phyloP scores from a whole-genome alignment of 2,329 filamentous ascomycete genomes.

The Lasiodiplodia sp. region DNA sequence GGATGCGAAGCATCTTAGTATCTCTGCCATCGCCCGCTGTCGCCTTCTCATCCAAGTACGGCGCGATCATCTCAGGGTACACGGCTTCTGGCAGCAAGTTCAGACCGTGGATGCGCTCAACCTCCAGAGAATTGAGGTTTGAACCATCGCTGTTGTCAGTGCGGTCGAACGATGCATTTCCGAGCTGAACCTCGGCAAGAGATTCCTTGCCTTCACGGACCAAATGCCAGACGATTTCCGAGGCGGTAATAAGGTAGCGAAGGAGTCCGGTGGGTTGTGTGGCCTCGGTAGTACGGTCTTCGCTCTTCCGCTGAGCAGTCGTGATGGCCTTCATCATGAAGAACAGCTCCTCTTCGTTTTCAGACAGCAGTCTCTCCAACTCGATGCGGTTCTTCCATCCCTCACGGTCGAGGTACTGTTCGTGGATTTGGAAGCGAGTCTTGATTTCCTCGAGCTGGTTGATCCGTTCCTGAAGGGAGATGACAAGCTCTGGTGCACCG shows the following conservation, averaged over 20 bases:
- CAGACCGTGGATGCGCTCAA: slow-evolving; percentile 85
- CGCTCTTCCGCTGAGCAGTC: slow-evolving; percentile 86
- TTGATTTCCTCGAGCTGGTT: slow-evolving; percentile 96
- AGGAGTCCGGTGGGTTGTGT: slow-evolving; percentile 80
- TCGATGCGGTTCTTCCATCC: slow-evolving; percentile 90
- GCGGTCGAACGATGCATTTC: slow-evolving; percentile 89
- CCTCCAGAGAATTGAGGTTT: slow-evolving; percentile 89
- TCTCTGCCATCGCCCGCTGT: slow-evolving; percentile 64
- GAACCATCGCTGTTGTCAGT: slow-evolving; percentile 98
- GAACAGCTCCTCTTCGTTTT: slow-evolving; percentile 95
- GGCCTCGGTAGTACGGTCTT: slow-evolving; percentile 66
- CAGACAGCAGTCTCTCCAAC: slow-evolving; percentile 87
- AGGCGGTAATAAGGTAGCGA: slow-evolving; percentile 91
- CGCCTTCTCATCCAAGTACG: slow-evolving; percentile 73
- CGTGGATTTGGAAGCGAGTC: slow-evolving; percentile 91
- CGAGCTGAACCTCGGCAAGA: slow-evolving; percentile 89
- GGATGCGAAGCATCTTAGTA: slow-evolving; percentile 87
- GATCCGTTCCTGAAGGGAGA: slow-evolving; percentile 88
- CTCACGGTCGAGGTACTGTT: slow-evolving; percentile 82
- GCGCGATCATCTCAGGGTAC: slow-evolving; percentile 95
- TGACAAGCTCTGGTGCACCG: slow-evolving; percentile 92
- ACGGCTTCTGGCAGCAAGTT: slow-evolving; percentile 90
- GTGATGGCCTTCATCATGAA: slow-evolving; percentile 99
- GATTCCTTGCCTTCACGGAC: slow-evolving; percentile 87
- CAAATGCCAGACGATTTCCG: slow-evolving; percentile 97